phyloP scores from a whole-genome alignment of 2,329 filamentous ascomycete species.

The Fusarium stilboides region DNA sequence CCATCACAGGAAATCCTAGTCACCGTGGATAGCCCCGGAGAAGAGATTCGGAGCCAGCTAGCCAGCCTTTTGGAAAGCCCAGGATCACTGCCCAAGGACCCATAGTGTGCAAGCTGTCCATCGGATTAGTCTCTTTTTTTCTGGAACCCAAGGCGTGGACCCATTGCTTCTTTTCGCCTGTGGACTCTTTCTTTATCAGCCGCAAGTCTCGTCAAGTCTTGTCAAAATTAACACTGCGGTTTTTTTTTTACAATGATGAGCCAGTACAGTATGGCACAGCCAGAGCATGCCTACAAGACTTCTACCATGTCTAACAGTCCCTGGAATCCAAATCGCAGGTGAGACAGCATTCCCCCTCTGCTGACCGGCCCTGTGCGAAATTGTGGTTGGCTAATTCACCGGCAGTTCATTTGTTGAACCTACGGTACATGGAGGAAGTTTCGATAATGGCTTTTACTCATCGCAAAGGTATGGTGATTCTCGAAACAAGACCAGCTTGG shows the following conservation, averaged over 20 bases:
- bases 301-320: conserved; percentile 63
- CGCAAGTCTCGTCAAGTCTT: conserved; percentile 49
- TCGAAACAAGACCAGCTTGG: conserved; percentile 32
- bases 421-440: conserved; percentile 53
- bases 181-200: conserved; percentile 53
- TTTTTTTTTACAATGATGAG: conserved; percentile 54
- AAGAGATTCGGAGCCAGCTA: conserved; percentile 49
- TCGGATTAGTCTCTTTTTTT: conserved; percentile 49
- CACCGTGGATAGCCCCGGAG: conserved; percentile 48
- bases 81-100: conserved; percentile 53
- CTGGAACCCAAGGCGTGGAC: conserved; percentile 48
- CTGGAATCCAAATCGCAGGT: conserved; percentile 69
- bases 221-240: conserved; percentile 44
- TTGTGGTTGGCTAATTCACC: conserved; percentile 47
- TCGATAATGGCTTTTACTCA: conserved; percentile 57
- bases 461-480: conserved; percentile 57
- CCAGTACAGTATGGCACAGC: conserved; percentile 62
- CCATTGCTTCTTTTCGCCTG: conserved; percentile 46
- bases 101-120: conserved; percentile 51
- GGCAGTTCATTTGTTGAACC: conserved; percentile 54
- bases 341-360: conserved; percentile 52
- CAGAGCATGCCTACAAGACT: conserved; percentile 64
- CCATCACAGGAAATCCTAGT: conserved; percentile 51
- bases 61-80: conserved; percentile 47
- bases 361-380: conserved; percentile 14